Evolutionary conservation across 2,329 filamentous ascomycete species (phyloP).

Genomic region (Cladosporium colombiae): DNA sequence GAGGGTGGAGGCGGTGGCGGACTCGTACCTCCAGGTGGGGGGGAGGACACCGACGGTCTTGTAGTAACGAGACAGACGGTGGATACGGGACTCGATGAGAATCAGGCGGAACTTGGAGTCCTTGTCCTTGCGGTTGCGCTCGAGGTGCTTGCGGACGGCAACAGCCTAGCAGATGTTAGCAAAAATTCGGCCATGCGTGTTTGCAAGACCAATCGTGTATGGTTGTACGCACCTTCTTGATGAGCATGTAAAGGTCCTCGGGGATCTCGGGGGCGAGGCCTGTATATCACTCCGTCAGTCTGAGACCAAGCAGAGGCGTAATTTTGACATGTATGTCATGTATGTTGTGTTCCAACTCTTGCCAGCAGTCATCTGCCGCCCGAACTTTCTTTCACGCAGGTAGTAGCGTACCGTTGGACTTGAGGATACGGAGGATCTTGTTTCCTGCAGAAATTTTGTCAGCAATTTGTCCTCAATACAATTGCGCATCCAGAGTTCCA

Average conservation of each 20-base stretch:
- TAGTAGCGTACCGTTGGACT: slow-evolving; percentile 83
- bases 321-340: slow-evolving; percentile 29
- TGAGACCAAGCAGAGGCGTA: slow-evolving; percentile 46
- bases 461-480: slow-evolving; percentile 4
- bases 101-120: slow-evolving; percentile 99
- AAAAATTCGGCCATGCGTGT: slow-evolving; percentile 17
- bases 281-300: slow-evolving; percentile 57
- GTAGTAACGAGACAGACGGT: slow-evolving; percentile 99
- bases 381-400: slow-evolving; percentile 41
- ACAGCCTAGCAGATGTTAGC: slow-evolving; percentile 65
- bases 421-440: slow-evolving; percentile 99
- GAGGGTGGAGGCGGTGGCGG: slow-evolving; percentile 89
- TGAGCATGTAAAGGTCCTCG: slow-evolving; percentile 99
- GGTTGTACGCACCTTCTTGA: slow-evolving; percentile 83
- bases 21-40: slow-evolving; percentile 99
- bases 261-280: slow-evolving; percentile 98
- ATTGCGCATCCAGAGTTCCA: slow-evolving; percentile 11
- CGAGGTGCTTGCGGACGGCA: slow-evolving; percentile 99
- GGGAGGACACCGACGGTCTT: slow-evolving; percentile 84
- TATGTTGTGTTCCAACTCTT: slow-evolving; percentile 31
- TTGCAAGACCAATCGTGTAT: slow-evolving; percentile 12
- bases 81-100: slow-evolving; percentile 99
- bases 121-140: slow-evolving; percentile 99
- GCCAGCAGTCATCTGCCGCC: slow-evolving; percentile 30
- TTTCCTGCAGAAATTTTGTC: slow-evolving; percentile 65